Evolutionary conservation across 495 filamentous ascomycete species (phyloP).

Genomic region (Friedmanniomyces simplex): DNA sequence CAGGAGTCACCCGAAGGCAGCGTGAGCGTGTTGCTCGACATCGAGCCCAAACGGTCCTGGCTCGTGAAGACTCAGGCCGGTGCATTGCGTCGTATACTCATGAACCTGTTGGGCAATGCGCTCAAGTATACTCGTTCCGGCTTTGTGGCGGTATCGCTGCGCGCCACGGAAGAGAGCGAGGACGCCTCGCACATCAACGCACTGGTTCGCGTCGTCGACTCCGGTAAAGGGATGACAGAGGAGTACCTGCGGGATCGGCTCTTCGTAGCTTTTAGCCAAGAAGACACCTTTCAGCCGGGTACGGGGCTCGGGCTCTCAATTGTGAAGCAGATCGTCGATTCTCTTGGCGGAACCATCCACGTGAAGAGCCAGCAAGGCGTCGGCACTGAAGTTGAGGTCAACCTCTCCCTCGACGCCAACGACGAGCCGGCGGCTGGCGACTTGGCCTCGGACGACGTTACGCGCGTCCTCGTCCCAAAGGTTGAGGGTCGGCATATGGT

Average conservation of each 20-base stretch:
- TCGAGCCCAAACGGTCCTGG: constrained; percentile 1
- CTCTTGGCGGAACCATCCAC: constrained; percentile 23
- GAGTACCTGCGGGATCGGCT: constrained; percentile 22
- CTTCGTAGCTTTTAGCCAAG: constrained; percentile 29
- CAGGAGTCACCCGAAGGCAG: constrained; percentile 4
- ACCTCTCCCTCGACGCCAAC: background rate
- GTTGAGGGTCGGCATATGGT: background rate
- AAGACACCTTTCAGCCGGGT: constrained; percentile 24
- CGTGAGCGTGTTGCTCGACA: constrained; percentile 5
- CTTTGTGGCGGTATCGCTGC: constrained; percentile 23
- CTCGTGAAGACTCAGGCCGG: constrained; percentile 7
- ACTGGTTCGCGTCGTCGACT: constrained; percentile 22
- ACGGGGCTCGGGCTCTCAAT: constrained; percentile 30
- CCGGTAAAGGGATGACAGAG: constrained; percentile 26
- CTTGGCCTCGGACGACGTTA: background rate
- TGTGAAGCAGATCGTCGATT: constrained; percentile 25
- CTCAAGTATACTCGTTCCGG: constrained; percentile 30
- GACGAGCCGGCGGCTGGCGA: background rate
- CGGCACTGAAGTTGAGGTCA: constrained; percentile 22
- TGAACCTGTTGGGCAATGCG: constrained; percentile 31
- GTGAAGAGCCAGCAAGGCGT: constrained; percentile 11
- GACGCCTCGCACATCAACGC: constrained; percentile 5
- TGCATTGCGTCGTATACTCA: constrained; percentile 21
- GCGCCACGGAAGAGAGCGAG: background rate
- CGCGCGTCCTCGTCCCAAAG: background rate